A percentile compares a stretch with the other conserved stretches of the same genome.
phyloP scores from a whole-genome alignment of 352 stramenopile genomes.

The Pythium insidiosum region DNA sequence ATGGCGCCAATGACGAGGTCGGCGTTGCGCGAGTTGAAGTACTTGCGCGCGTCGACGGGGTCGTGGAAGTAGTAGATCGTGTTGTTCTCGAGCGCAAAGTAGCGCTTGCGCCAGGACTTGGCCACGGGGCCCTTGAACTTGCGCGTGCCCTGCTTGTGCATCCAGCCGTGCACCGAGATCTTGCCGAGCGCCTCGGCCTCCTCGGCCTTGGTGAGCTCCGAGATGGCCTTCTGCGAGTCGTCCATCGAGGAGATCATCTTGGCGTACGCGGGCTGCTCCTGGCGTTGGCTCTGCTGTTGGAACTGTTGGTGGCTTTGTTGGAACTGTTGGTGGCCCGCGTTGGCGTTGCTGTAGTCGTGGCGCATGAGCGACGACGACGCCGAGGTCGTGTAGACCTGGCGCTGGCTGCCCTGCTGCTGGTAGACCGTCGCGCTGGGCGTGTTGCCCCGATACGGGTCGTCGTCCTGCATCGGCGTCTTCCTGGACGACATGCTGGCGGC shows the following conservation, averaged over 20 bases:
- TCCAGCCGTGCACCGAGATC: constrained; percentile 76
- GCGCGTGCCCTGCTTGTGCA: constrained; percentile 79
- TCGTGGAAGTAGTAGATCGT: constrained; percentile 88
- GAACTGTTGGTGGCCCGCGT: constrained; percentile 8
- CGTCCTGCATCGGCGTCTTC: no score
- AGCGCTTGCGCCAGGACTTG: constrained; percentile 76
- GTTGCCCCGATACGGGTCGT: no score
- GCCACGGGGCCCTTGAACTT: constrained; percentile 76
- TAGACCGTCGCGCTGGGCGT: no score
- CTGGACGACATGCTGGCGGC: no score
- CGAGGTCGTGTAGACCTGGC: no score
- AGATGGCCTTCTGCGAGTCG: constrained; percentile 47
- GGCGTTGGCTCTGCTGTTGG: constrained; percentile 14
- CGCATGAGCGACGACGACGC: no score
- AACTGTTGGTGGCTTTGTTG: constrained; percentile 10
- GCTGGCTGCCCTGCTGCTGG: no score
- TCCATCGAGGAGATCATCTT: constrained; percentile 7
- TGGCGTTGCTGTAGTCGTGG: no score
- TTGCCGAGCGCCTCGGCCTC: constrained; percentile 38
- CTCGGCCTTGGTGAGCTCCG: constrained; percentile 55
- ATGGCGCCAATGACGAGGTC: constrained; percentile 73
- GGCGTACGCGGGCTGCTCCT: constrained; percentile 8
- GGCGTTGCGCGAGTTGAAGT: constrained; percentile 72
- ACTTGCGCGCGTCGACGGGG: constrained; percentile 78
- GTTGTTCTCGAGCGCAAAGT: constrained; percentile 74